These are phyloP conservation scores for Penicillium nordicum DNA, from an alignment of 2,329 filamentous ascomycete genomes.

Conservation along the genomic window DNA sequence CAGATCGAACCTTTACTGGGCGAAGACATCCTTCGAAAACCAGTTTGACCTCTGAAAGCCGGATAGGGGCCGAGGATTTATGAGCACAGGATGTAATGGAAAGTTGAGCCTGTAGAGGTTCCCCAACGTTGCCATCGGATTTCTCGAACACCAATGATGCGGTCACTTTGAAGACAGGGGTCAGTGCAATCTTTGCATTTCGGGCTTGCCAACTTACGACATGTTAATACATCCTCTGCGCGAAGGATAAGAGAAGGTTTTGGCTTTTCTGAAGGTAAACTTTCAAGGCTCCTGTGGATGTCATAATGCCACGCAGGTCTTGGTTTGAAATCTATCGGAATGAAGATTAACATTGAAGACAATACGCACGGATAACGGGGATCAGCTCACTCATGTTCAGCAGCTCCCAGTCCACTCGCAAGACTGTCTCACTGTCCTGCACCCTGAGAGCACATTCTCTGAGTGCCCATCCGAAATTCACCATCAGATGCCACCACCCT, in stretches of 20 bases:
- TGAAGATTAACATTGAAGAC: constrained; percentile 5
- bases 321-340: constrained; percentile 33
- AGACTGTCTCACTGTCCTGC: constrained; percentile 47
- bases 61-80: constrained; percentile 45
- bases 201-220: constrained; percentile 35
- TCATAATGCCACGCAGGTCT: constrained; percentile 43
- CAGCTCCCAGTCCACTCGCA: constrained; percentile 58
- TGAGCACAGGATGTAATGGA: constrained; percentile 50
- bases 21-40: constrained; percentile 52
- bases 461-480: constrained; percentile 52
- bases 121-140: constrained; percentile 58
- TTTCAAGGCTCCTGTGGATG: constrained; percentile 47
- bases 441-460: constrained; percentile 51
- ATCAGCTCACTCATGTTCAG: constrained; percentile 35
- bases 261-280: constrained; percentile 34
- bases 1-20: constrained; percentile 41
- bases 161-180: constrained; percentile 39
- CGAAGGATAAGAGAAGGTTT: constrained; percentile 48
- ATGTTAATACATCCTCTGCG: constrained; percentile 49
- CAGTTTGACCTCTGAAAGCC: constrained; percentile 48
- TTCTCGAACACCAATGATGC: constrained; percentile 53
- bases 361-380: background rate
- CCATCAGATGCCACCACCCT: constrained; percentile 58
- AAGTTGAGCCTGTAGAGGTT: constrained; percentile 56
- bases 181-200: constrained; percentile 14